phyloP scores from a whole-genome alignment of 2,329 filamentous ascomycete species.

The Monosporascus ibericus region DNA sequence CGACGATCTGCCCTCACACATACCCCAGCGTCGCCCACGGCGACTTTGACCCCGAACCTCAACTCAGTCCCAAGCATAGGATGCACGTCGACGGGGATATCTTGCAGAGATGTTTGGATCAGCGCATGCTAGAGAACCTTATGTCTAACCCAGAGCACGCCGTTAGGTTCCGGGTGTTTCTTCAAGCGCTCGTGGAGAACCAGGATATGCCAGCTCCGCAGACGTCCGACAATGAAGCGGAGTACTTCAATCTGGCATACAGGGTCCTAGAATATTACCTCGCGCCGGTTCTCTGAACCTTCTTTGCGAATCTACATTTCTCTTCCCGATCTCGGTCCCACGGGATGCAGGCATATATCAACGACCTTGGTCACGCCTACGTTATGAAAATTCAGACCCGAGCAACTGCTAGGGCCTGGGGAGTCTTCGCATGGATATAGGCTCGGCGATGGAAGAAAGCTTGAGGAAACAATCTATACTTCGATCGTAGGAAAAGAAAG shows the following conservation, averaged over 20 bases:
- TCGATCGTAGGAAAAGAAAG: too few relatives aligned
- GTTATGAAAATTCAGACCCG: too few relatives aligned
- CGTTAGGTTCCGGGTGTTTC: slow-evolving; percentile 30
- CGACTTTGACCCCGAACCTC: slow-evolving; percentile 30
- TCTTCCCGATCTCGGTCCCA: neutral
- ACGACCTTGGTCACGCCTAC: too few relatives aligned
- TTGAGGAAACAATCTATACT: too few relatives aligned
- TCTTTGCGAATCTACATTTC: neutral
- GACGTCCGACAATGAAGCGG: slow-evolving; percentile 14
- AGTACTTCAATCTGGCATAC: slow-evolving; percentile 46
- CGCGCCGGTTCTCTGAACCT: slow-evolving; percentile 38
- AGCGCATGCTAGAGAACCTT: slow-evolving; percentile 37
- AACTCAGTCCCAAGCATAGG: slow-evolving; percentile 32
- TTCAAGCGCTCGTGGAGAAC: slow-evolving; percentile 44
- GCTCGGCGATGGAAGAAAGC: too few relatives aligned
- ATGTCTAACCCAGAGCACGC: slow-evolving; percentile 31
- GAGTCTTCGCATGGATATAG: too few relatives aligned
- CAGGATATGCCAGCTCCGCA: slow-evolving; percentile 30
- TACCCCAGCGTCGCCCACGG: slow-evolving; percentile 12
- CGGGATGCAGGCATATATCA: too few relatives aligned
- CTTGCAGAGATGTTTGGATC: slow-evolving; percentile 47
- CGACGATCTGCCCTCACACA: slow-evolving; percentile 44
- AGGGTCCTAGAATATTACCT: slow-evolving; percentile 49
- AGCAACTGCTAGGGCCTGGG: too few relatives aligned
- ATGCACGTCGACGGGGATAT: slow-evolving; percentile 67